These are phyloP conservation scores for Ustilago xerochloae DNA, from an alignment of 1,284 basidiomycete genomes.

Conservation along the genomic window DNA sequence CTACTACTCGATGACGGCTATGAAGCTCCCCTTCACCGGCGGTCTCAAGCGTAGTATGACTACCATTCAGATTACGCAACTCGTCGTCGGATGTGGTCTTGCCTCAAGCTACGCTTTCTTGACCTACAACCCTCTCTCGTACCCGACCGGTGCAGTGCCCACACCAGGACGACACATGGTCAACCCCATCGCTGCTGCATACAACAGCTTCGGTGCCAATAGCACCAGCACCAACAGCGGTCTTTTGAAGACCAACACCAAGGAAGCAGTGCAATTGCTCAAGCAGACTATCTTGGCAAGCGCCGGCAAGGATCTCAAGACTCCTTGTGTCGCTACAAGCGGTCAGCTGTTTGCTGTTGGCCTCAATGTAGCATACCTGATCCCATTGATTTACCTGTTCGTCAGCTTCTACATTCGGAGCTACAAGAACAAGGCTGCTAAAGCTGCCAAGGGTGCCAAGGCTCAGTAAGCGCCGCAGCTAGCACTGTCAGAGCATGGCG, in stretches of 20 bases:
- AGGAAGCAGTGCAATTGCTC: conserved; percentile 29
- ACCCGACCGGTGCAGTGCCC: conserved; percentile 37
- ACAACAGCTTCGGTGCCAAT: conserved; percentile 13
- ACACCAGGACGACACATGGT: conserved; percentile 35
- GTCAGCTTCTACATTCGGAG: conserved; percentile 56
- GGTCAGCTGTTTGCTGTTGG: conserved; percentile 47
- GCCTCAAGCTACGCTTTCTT: conserved; percentile 46
- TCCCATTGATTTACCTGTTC: conserved; percentile 58
- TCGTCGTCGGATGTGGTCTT: conserved; percentile 50
- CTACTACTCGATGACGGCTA: conserved; percentile 64
- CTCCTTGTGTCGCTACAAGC: conserved; percentile 30
- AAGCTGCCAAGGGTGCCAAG: conserved; percentile 28
- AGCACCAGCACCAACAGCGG: conserved; percentile 6
- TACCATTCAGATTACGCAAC: conserved; percentile 62
- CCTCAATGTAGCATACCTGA: conserved; percentile 51
- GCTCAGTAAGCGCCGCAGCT: conserved; percentile 12
- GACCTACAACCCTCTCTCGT: conserved; percentile 40
- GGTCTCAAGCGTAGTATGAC: conserved; percentile 64
- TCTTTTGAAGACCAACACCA: conserved; percentile 7
- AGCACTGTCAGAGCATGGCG: not conserved
- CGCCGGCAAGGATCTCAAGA: conserved; percentile 10
- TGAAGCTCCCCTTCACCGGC: conserved; percentile 64
- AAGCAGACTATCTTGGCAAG: conserved; percentile 22
- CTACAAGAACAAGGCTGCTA: conserved; percentile 48
- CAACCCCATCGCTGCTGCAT: conserved; percentile 24